Percentiles rank a stretch among this genome's conserved stretches.
These are phyloP conservation scores for Trichocladium uniseriatum DNA, from an alignment of 495 filamentous ascomycete species.

Conservation along the genomic window DNA sequence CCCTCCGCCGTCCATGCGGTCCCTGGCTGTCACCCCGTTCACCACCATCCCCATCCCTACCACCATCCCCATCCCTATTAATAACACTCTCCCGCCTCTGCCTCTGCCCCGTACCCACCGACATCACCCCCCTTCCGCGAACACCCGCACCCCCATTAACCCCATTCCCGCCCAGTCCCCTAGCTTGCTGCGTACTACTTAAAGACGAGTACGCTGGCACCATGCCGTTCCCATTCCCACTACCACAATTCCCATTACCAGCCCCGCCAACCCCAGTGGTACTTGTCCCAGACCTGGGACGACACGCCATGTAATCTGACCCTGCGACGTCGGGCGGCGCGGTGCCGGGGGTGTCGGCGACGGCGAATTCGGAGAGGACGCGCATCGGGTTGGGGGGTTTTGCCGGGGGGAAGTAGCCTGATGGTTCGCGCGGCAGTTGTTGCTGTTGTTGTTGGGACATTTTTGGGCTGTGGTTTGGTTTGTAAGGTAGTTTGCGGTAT, in stretches of 20 bases:
- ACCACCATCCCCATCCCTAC: not conserved
- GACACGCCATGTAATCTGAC: not conserved
- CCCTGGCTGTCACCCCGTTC: not conserved
- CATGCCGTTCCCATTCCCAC: too few species aligned
- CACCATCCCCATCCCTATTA: not conserved
- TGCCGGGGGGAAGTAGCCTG: slow-evolving; percentile 2
- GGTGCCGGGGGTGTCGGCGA: slow-evolving; percentile 17
- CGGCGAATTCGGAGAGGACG: slow-evolving; percentile 39
- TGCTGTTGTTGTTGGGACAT: not conserved
- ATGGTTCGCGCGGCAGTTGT: not conserved
- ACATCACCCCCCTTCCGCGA: too few species aligned
- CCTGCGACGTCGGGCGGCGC: slow-evolving; percentile 6
- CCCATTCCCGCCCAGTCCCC: too few species aligned
- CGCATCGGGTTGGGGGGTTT: slow-evolving; percentile 38
- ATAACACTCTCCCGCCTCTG: not conserved
- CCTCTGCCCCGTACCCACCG: not conserved
- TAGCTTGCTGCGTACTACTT: too few species aligned
- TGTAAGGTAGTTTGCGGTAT: too few species aligned
- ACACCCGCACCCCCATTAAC: too few species aligned
- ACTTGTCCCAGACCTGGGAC: too few species aligned
- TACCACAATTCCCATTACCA: too few species aligned
- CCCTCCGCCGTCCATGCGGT: slow-evolving; percentile 16
- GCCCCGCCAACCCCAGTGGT: too few species aligned
- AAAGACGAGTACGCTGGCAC: too few species aligned
- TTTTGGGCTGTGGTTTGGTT: too few species aligned